Evolutionary conservation across 2,329 filamentous ascomycete genomes (phyloP).

Genomic region (Neoascochyta sp.): DNA sequence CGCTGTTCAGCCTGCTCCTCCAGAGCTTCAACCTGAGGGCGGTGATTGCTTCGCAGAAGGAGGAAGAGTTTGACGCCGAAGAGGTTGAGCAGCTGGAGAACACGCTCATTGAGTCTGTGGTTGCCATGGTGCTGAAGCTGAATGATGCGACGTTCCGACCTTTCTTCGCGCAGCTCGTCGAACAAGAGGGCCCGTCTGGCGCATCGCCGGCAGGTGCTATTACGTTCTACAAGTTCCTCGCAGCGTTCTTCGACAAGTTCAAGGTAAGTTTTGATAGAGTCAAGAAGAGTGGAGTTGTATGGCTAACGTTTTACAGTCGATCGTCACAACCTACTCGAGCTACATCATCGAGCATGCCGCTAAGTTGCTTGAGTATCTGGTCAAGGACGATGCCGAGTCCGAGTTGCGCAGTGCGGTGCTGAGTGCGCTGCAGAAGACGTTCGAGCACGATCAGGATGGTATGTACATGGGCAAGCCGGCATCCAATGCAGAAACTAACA

Average conservation of each 20-base stretch:
- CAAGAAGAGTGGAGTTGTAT: no score
- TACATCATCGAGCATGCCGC: conserved; percentile 77
- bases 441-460: conserved; percentile 84
- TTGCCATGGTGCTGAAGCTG: conserved; percentile 94
- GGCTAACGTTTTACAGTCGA: conserved; percentile 52
- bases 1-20: conserved; percentile 61
- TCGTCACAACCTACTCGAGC: conserved; percentile 86
- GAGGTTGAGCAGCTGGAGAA: conserved; percentile 60
- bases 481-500: conserved; percentile 1
- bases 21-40: conserved; percentile 62
- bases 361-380: conserved; percentile 53
- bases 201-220: conserved; percentile 54
- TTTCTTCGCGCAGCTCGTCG: conserved; percentile 79
- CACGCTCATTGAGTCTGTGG: conserved; percentile 63
- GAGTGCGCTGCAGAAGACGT: conserved; percentile 67
- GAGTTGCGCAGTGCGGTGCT: conserved; percentile 68
- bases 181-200: conserved; percentile 56
- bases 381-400: conserved; percentile 44
- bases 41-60: conserved; percentile 29
- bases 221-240: conserved; percentile 77
- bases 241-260: conserved; percentile 75
- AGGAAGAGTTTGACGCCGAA: conserved; percentile 46
- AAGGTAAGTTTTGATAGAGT: conserved; percentile 59
- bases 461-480: conserved; percentile 12
- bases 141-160: conserved; percentile 93